Conservation (phyloP, 345 rosid species). For the Brassica cretica region DNA sequence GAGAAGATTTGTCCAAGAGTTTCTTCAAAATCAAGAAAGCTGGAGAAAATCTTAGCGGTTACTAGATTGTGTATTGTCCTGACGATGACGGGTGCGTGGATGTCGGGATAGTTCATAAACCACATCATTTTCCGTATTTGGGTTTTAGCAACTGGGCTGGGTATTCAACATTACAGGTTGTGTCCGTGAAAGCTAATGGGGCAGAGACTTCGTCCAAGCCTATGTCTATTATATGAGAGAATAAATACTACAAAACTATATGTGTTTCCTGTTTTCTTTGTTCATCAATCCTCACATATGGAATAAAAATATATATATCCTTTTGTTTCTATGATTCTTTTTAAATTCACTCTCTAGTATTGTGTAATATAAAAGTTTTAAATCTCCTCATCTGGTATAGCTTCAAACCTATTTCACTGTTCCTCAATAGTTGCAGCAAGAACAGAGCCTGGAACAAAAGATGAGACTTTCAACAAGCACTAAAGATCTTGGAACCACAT, state of each 20-base stretch:
- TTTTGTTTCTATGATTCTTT: too few relatives aligned
- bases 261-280: background rate
- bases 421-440: slow-evolving; percentile 55
- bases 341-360: too few relatives aligned
- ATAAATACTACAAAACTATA: too few relatives aligned
- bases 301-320: too few relatives aligned
- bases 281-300: background rate
- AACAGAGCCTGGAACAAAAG: slow-evolving; percentile 56
- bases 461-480: slow-evolving; percentile 6
- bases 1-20: background rate
- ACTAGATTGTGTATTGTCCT: background rate
- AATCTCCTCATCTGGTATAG: too few relatives aligned
- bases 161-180: background rate
- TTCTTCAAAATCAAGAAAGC: background rate
- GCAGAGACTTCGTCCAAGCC: background rate
- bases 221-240: background rate
- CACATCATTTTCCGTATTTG: background rate
- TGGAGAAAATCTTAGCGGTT: background rate
- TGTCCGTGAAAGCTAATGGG: background rate
- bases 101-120: background rate
- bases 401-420: slow-evolving; percentile 24
- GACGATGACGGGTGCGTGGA: background rate
- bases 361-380: too few relatives aligned
- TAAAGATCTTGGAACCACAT: slow-evolving; percentile 43
- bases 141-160: background rate